Base-by-base conservation (phyloP, 495 filamentous ascomycete genomes). In the Xylaria longipes region DNA sequence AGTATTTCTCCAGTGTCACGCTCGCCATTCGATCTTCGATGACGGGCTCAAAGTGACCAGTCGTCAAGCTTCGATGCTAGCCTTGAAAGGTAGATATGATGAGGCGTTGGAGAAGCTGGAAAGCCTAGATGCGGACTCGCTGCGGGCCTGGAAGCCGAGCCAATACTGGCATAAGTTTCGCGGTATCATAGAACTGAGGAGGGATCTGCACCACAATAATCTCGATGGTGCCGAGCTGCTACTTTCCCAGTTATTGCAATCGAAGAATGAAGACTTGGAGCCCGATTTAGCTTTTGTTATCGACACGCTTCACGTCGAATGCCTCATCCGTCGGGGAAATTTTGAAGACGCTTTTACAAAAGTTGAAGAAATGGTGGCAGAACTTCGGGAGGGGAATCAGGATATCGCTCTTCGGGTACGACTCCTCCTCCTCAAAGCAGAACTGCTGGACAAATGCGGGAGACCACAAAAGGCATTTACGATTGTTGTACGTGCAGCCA, bases 401-500 rank as follows among this genome's bases (percentile, higher is more conserved):
- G 96, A 99, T 77, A 84, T 96, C 12, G 85, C 91, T 46, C 85
- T 92, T 17, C 91, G 93, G 70, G 84, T 97, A 62, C 89, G 90
- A 57, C 83, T 97, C 2, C 89, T 98, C 35, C 88, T 90, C 29
- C 77, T 89, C 58, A 98, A 98, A 79, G 93, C 91, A 0, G 84
- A 87, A 14, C 86, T 97, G 14, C 90, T 94, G 72, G 87, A 89
- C 61, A 86, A 86, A 76, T 86, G 87, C 68, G 92, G 92, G 22
- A 89, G 91, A 6, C 89, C 94, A 0, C 89, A 94, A 69, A 91
- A 91, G 72, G 96, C 92, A 1, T 96, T 98, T 77, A 94, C 92
- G 5, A 84, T 97, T 22, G 91, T 91, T 25, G 85, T 98, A 75
- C 87, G 93, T 27, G 96, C 95, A 2, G 92, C 93, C 3, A 91